Conservation (phyloP, 1,139 yeast genomes). For the Protomyces lactucae-debilis region DNA sequence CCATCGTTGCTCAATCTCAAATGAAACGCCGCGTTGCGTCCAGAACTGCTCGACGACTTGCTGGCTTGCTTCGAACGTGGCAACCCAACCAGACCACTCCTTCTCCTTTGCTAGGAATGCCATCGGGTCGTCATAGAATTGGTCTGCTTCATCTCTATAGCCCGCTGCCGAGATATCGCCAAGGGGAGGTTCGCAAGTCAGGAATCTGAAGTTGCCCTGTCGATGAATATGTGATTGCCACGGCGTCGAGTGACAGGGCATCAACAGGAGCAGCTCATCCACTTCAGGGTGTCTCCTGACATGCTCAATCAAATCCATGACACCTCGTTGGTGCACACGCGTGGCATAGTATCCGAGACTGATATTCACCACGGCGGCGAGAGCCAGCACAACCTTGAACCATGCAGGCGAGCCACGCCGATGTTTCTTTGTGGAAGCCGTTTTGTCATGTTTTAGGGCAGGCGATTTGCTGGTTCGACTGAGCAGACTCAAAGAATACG, state of each 20-base stretch:
- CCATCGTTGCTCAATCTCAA: constrained; percentile 44
- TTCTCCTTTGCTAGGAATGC: constrained; percentile 49
- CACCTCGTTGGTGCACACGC: constrained; percentile 77
- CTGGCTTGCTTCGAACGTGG: constrained; percentile 62
- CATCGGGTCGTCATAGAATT: constrained; percentile 63
- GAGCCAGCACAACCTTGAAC: neutral
- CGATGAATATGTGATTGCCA: constrained; percentile 81
- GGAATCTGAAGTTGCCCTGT: constrained; percentile 54
- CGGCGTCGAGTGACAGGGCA: constrained; percentile 97
- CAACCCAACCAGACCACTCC: constrained; percentile 48
- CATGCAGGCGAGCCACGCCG: neutral
- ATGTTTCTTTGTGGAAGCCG: neutral
- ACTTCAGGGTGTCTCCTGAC: constrained; percentile 47
- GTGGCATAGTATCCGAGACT: constrained; percentile 53
- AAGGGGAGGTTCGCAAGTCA: constrained; percentile 91
- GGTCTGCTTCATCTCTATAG: constrained; percentile 84
- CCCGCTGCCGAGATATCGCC: constrained; percentile 26
- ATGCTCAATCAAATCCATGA: constrained; percentile 57
- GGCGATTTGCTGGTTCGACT: neutral
- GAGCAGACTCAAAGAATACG: constrained; percentile 34
- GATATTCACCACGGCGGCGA: constrained; percentile 41
- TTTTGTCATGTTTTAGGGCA: neutral
- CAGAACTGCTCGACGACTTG: constrained; percentile 39
- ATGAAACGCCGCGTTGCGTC: constrained; percentile 5
- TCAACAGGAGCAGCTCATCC: constrained; percentile 61